These are phyloP conservation scores for Chrysoporthe austroafricana DNA, from an alignment of 2,329 filamentous ascomycete genomes.

Conservation along the genomic window DNA sequence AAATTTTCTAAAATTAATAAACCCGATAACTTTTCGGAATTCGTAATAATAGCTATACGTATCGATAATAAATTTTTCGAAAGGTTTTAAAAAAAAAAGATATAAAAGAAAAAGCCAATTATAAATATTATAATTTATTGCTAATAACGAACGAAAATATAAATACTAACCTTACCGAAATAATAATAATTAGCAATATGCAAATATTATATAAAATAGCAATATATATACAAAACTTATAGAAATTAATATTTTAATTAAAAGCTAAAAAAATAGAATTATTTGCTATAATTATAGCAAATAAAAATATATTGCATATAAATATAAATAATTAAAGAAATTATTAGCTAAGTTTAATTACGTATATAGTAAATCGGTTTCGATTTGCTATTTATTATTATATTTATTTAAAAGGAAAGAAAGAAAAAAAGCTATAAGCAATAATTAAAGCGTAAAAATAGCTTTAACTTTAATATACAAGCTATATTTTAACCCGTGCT, in stretches of 20 bases:
- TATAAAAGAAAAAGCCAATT: background rate
- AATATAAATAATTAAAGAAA: no score
- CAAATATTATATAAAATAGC: background rate
- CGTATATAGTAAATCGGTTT: no score
- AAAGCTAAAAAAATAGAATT: background rate
- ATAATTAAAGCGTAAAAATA: no score
- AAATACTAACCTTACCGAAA: background rate
- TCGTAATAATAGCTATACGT: background rate
- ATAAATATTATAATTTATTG: no score
- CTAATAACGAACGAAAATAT: background rate
- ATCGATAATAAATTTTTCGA: background rate
- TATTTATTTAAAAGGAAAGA: no score
- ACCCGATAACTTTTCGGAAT: background rate
- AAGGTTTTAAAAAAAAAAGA: background rate
- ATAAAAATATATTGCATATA: no score
- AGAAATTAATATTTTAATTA: background rate
- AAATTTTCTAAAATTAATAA: background rate
- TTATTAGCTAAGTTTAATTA: no score
- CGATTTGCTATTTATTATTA: no score
- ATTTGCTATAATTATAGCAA: background rate
- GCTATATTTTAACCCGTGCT: no score
- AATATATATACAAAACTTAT: background rate
- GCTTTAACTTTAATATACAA: no score
- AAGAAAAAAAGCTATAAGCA: no score
- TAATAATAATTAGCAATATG: background rate